Conservation (phyloP, 805 yeast genomes). For the Metschnikowia proteae region DNA sequence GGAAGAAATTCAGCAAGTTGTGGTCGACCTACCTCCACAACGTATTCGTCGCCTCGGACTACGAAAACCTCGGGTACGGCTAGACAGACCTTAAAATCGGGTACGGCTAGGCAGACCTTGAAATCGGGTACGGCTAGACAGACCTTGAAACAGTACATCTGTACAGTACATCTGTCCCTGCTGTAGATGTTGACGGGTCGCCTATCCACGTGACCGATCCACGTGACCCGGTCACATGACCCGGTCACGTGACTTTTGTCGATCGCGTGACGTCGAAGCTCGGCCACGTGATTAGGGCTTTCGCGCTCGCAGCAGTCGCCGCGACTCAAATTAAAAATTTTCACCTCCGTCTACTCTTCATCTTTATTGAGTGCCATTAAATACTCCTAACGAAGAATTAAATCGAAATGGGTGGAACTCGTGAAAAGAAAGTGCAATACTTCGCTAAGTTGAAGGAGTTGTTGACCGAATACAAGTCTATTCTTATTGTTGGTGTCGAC, state of each 20-base stretch:
- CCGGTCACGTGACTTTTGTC: no score
- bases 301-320: background rate
- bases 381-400: constrained; percentile 74
- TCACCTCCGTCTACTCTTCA: constrained; percentile 6
- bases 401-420: constrained; percentile 99
- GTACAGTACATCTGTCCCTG: no score
- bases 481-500: constrained; percentile 99
- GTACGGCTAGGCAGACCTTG: no score
- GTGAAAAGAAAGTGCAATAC: constrained; percentile 96
- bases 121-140: background rate
- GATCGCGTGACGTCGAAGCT: no score
- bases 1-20: constrained; percentile 15
- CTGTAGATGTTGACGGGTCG: no score
- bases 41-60: constrained; percentile 63
- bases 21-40: constrained; percentile 58
- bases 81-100: constrained; percentile 8
- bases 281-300: constrained; percentile 2
- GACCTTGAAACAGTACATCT: no score
- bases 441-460: constrained; percentile 92
- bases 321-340: constrained; percentile 11
- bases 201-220: no score
- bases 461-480: constrained; percentile 94
- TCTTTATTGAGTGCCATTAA: constrained; percentile 58
- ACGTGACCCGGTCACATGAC: no score
- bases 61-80: constrained; percentile 49